Conservation (phyloP, 2,329 filamentous ascomycete species). For the Penicillium sp. region DNA sequence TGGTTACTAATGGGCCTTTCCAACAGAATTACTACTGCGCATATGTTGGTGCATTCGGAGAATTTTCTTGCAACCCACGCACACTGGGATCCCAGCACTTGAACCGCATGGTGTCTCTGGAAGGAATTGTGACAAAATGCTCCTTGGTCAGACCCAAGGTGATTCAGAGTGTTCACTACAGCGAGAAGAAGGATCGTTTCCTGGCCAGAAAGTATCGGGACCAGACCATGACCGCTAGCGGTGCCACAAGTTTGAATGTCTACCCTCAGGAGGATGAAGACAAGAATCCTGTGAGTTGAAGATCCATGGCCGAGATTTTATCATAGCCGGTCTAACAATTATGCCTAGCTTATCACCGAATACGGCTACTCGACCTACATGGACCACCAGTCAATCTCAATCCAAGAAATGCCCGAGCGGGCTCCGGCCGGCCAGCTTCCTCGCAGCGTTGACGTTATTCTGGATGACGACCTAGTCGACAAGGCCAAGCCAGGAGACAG, state of each 20-base stretch:
- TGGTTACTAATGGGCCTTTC: constrained; percentile 6
- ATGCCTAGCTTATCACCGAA: constrained; percentile 71
- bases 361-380: constrained; percentile 95
- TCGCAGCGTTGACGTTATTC: constrained; percentile 89
- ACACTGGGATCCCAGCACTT: constrained; percentile 86
- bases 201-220: constrained; percentile 89
- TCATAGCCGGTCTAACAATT: background rate
- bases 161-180: constrained; percentile 97
- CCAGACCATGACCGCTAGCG: constrained; percentile 92
- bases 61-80: constrained; percentile 90
- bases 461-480: constrained; percentile 96
- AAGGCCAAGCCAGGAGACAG: constrained; percentile 92
- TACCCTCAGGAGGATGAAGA: constrained; percentile 94
- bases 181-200: constrained; percentile 81
- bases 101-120: constrained; percentile 95
- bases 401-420: constrained; percentile 98
- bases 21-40: constrained; percentile 77
- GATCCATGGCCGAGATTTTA: background rate
- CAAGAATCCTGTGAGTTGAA: constrained; percentile 67
- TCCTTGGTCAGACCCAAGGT: constrained; percentile 94
- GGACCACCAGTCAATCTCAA: constrained; percentile 96
- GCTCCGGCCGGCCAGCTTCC: constrained; percentile 94
- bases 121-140: constrained; percentile 96
- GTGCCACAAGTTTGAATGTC: constrained; percentile 82
- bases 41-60: constrained; percentile 93